Conservation (phyloP, 2,329 filamentous ascomycete species). For the Tolypocladium guangdongense region DNA sequence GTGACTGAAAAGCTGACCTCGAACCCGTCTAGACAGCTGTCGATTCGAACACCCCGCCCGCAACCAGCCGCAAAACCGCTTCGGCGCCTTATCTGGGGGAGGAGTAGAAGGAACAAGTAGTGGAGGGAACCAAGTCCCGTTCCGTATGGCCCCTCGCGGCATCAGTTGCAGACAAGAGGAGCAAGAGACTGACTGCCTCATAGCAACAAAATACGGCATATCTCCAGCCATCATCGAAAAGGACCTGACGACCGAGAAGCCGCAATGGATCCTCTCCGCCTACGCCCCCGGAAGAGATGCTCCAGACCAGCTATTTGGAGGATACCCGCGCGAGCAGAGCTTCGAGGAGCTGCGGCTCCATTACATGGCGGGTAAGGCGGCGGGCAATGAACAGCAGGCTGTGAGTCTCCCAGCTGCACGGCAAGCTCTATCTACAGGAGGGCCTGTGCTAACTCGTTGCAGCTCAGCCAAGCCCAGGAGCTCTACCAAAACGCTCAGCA, state of each 20-base stretch:
- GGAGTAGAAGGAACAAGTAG: conserved; percentile 7
- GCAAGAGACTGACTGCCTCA: conserved; percentile 2
- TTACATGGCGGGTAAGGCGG: conserved; percentile 48
- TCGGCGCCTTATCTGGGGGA: conserved; percentile 35
- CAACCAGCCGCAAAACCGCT: conserved; percentile 40
- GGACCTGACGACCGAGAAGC: conserved; percentile 61
- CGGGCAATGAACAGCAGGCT: conserved; percentile 47
- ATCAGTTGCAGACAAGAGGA: not conserved
- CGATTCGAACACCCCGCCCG: conserved; percentile 40
- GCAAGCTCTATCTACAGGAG: not conserved
- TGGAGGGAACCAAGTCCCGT: conserved; percentile 11
- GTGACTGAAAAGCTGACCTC: not conserved
- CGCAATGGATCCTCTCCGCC: conserved; percentile 76
- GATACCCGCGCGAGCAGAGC: conserved; percentile 68
- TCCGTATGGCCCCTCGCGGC: conserved; percentile 9
- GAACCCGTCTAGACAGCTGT: conserved; percentile 31
- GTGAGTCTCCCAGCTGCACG: conserved; percentile 22
- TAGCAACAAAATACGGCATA: conserved; percentile 35
- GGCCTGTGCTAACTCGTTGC: conserved; percentile 8
- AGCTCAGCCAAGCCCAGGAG: conserved; percentile 50
- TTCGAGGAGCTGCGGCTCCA: conserved; percentile 78
- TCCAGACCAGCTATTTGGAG: conserved; percentile 76
- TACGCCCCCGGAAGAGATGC: conserved; percentile 71
- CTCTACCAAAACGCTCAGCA: conserved; percentile 54
- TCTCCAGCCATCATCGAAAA: conserved; percentile 47